Conservation (phyloP, 1,139 yeast genomes). For the Trichomonascaceae sp. region DNA sequence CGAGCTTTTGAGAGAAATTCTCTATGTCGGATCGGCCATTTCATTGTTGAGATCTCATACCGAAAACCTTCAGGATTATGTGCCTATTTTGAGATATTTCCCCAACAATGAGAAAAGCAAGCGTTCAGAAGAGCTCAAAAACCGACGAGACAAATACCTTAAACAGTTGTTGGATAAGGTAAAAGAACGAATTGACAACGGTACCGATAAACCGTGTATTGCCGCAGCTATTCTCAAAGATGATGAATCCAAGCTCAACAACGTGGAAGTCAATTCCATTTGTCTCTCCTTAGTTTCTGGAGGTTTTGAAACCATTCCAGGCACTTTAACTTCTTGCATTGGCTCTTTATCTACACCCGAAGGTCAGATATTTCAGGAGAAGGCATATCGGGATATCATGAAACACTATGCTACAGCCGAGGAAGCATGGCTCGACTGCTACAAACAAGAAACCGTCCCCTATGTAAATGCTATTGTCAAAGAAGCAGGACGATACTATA, state of each 20-base stretch:
- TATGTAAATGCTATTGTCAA: constrained; percentile 52
- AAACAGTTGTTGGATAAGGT: constrained; percentile 33
- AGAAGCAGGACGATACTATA: constrained; percentile 55
- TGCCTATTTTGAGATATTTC: constrained; percentile 42
- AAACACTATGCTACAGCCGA: constrained; percentile 30
- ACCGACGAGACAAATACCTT: constrained; percentile 51
- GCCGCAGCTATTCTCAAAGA: constrained; percentile 40
- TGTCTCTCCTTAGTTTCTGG: constrained; percentile 72
- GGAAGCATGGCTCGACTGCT: constrained; percentile 44
- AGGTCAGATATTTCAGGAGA: constrained; percentile 42
- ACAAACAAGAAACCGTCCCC: constrained; percentile 36
- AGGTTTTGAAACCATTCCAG: constrained; percentile 65
- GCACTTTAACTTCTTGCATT: constrained; percentile 53
- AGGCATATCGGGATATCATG: constrained; percentile 38
- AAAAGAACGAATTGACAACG: constrained; percentile 24
- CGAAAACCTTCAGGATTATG: constrained; percentile 48
- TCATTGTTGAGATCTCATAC: constrained; percentile 30
- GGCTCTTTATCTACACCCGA: constrained; percentile 50
- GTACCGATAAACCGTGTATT: constrained; percentile 36
- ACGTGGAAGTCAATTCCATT: constrained; percentile 48
- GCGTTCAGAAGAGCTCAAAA: constrained; percentile 37
- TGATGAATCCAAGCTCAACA: constrained; percentile 24
- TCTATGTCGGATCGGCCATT: constrained; percentile 46
- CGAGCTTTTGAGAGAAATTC: constrained; percentile 45
- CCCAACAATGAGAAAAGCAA: constrained; percentile 26